These are phyloP conservation scores for Kazachstania martiniae DNA, from an alignment of 805 yeast species.

Conservation along the genomic window DNA sequence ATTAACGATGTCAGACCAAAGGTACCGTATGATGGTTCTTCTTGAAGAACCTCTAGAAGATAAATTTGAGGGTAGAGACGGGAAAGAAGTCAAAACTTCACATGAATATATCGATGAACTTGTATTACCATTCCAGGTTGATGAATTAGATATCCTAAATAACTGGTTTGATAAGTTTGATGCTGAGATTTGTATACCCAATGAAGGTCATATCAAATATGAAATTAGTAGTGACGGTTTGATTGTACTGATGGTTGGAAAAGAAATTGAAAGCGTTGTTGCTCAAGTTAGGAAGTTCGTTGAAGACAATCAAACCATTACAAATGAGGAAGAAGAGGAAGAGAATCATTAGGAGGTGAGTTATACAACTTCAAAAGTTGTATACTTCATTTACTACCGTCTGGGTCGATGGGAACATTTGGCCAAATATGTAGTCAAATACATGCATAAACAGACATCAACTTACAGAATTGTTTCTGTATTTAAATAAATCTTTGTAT, in stretches of 20 bases:
- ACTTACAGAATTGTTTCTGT: no score
- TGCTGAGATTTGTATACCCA: conserved; percentile 28
- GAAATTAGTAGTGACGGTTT: conserved; percentile 30
- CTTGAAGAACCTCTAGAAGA: conserved; percentile 21
- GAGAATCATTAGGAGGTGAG: no score
- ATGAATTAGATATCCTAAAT: conserved; percentile 24
- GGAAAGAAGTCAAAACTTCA: conserved; percentile 11
- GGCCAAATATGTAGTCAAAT: no score
- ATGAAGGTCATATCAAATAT: conserved; percentile 29
- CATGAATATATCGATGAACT: conserved; percentile 28
- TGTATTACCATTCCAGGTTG: conserved; percentile 21
- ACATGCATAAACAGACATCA: no score
- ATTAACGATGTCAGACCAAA: no score
- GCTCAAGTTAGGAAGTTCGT: conserved; percentile 22
- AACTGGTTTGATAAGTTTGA: conserved; percentile 30
- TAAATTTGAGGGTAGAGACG: conserved; percentile 1
- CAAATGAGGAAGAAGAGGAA: no score
- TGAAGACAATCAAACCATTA: conserved; percentile 7
- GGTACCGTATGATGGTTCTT: conserved; percentile 23
- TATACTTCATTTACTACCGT: no score
- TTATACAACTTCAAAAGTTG: no score
- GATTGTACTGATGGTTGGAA: conserved; percentile 24
- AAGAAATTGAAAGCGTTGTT: conserved; percentile 19
- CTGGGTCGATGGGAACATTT: no score
- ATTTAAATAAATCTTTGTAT: no score